These are phyloP conservation scores for Rhizoclosmatium globosum DNA, from an alignment of 192 early-diverging fungal species.

Conservation along the genomic window DNA sequence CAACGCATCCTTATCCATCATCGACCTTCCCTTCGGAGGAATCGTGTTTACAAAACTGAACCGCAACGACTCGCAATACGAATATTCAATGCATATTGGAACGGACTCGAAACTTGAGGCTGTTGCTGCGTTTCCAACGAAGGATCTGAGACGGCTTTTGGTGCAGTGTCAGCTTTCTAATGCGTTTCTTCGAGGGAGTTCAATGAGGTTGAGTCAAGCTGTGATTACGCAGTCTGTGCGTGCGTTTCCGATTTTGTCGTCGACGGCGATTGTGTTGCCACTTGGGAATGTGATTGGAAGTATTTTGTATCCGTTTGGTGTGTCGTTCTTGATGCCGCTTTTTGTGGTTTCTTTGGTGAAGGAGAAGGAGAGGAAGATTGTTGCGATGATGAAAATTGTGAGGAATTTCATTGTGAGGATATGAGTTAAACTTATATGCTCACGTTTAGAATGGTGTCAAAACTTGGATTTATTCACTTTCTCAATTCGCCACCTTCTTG, in stretches of 20 bases:
- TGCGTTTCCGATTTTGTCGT: constrained; percentile 62
- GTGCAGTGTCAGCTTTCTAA: constrained; percentile 53
- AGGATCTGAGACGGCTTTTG: constrained; percentile 57
- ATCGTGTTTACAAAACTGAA: constrained; percentile 63
- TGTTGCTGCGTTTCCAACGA: constrained; percentile 60
- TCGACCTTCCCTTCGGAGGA: constrained; percentile 64
- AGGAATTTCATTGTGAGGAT: neutral
- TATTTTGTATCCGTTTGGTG: constrained; percentile 75
- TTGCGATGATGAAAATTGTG: constrained; percentile 79
- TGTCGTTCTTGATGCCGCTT: constrained; percentile 75
- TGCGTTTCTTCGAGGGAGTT: constrained; percentile 45
- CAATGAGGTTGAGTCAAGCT: constrained; percentile 36
- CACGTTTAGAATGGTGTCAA: constrained; percentile 64
- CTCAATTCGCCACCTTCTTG: constrained; percentile 71
- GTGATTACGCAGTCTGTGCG: constrained; percentile 72
- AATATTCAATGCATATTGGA: constrained; percentile 64
- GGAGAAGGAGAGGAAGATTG: constrained; percentile 74
- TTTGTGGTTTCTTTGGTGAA: constrained; percentile 74
- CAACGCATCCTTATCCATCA: constrained; percentile 44
- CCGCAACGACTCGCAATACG: constrained; percentile 49
- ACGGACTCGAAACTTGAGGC: constrained; percentile 47
- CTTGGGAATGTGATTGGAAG: constrained; percentile 65
- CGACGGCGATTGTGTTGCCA: constrained; percentile 57
- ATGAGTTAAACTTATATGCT: neutral
- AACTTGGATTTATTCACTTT: constrained; percentile 63